Base-by-base conservation (phyloP, 108 stramenopile genomes). In the Cylindrotheca closterium region DNA sequence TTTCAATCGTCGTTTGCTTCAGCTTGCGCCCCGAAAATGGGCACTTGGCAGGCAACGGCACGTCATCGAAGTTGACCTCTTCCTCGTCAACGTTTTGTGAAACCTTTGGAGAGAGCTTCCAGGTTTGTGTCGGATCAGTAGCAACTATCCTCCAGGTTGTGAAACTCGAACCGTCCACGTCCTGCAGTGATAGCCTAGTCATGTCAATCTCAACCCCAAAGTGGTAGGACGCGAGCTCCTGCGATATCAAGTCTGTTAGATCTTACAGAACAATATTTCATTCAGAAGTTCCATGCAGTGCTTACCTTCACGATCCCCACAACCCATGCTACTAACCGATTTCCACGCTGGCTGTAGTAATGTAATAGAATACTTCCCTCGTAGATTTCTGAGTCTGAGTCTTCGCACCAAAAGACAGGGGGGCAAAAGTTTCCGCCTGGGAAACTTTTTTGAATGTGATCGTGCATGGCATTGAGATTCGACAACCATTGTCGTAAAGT, bases 341-440 rank as follows among this genome's bases (percentile, higher is more conserved):
- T 33, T 22, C 75, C 75, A 3, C 75, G 45, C 0, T 55, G 27
- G 19, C 63, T 65, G 56, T 65, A 71, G 62, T 77, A 77, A 55
- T 77, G 68, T 31, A 77, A 55, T 3, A 77, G n/a, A 25, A 77
- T 77, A 0, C 62, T 58, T 47, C 65, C 75, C 29, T 64, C 58
- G n/a, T n/a, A n/a, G n/a, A n/a, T n/a, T 26, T 42, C 10, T 7
- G 70, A 60, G 8, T 22, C 48, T 32, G 63, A 49, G 29, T 79
- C 60, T 60, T 79, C 69, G 48, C 71, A 72, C 79, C 79, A 79
- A 50, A 79, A 79, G 22, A 63, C 74, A 0, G 79, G 79, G 26
- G 74, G 69, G 3, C 23, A 60, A 12, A 70, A 67, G 1, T 55
- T 60, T 45, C 48, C 48, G 22, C 30, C 23, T 17, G 78, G 78